Percentiles rank a stretch among this genome's conserved stretches.
These are phyloP conservation scores for Fraxinus angustifolia DNA, from an alignment of 305 asterid species.

Conservation along the genomic window DNA sequence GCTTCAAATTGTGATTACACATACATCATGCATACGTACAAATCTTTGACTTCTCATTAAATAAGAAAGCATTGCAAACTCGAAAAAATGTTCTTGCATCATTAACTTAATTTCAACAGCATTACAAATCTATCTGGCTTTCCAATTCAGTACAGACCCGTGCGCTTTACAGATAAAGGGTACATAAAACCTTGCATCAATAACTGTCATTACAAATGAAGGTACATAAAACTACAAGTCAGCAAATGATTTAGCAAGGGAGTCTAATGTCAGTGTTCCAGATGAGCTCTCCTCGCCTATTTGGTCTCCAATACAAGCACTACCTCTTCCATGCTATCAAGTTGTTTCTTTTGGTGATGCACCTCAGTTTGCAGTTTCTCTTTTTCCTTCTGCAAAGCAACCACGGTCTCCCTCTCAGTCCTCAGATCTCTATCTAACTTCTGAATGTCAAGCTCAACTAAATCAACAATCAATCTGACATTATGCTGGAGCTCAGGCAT, in stretches of 20 bases:
- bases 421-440: constrained; percentile 76
- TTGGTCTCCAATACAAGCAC: constrained; percentile 51
- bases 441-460: constrained; percentile 77
- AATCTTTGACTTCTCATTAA: too few species aligned
- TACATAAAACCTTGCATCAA: too few species aligned
- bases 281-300: constrained; percentile 55
- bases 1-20: too few species aligned
- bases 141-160: too few species aligned
- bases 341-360: constrained; percentile 58
- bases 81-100: too few species aligned
- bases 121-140: too few species aligned
- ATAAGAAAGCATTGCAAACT: too few species aligned
- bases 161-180: too few species aligned
- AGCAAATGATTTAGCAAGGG: constrained; percentile 61
- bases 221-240: too few species aligned
- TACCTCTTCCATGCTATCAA: constrained; percentile 65
- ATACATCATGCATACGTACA: too few species aligned
- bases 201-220: too few species aligned
- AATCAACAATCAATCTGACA: constrained; percentile 67
- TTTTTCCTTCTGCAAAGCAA: constrained; percentile 77
- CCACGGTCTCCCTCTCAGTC: constrained; percentile 88
- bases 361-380: constrained; percentile 67
- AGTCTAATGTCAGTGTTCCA: constrained; percentile 64
- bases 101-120: too few species aligned
- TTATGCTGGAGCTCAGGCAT: constrained; percentile 98